A percentile compares a stretch with the other conserved stretches of the same genome.
phyloP scores from a whole-genome alignment of 2,329 filamentous ascomycete species.

The Remersonia thermophila region DNA sequence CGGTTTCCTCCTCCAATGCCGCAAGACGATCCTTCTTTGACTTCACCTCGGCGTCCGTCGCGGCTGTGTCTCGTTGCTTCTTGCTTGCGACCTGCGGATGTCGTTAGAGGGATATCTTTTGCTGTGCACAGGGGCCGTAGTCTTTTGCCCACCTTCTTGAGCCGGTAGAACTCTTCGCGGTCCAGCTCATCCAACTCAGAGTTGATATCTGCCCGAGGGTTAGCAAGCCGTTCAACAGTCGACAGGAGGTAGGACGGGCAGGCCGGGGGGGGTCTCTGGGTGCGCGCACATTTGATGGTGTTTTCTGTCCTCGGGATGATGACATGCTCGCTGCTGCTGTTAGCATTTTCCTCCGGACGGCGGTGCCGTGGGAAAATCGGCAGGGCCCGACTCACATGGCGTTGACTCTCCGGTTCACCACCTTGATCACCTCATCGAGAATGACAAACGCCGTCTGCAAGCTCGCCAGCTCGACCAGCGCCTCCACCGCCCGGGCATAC shows the following conservation, averaged over 20 bases:
- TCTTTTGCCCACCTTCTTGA: slow-evolving; percentile 61
- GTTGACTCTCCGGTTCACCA: slow-evolving; percentile 95
- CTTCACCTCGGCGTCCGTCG: slow-evolving; percentile 62
- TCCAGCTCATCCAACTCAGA: slow-evolving; percentile 95
- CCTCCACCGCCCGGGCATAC: slow-evolving; percentile 90
- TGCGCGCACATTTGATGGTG: slow-evolving; percentile 78
- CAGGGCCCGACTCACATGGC: slow-evolving; percentile 77
- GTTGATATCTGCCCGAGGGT: slow-evolving; percentile 70
- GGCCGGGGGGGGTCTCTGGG: not conserved
- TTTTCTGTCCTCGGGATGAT: slow-evolving; percentile 98
- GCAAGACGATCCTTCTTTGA: slow-evolving; percentile 49
- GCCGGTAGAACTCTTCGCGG: slow-evolving; percentile 91
- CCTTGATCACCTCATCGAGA: slow-evolving; percentile 96
- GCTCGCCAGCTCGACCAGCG: slow-evolving; percentile 86
- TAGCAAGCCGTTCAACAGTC: no score
- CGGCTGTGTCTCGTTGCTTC: slow-evolving; percentile 66
- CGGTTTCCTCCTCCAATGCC: slow-evolving; percentile 26
- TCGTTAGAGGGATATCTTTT: no score
- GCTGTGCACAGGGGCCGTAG: no score
- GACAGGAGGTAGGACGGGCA: slow-evolving; percentile 6
- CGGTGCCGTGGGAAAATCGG: no score
- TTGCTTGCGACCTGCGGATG: slow-evolving; percentile 67
- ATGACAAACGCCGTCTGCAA: slow-evolving; percentile 96
- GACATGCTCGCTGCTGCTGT: slow-evolving; percentile 57
- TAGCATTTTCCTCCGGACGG: slow-evolving; percentile 13